Evolutionary conservation across 2,329 filamentous ascomycete species (phyloP).

Genomic region (Neoarthrinium moseri): DNA sequence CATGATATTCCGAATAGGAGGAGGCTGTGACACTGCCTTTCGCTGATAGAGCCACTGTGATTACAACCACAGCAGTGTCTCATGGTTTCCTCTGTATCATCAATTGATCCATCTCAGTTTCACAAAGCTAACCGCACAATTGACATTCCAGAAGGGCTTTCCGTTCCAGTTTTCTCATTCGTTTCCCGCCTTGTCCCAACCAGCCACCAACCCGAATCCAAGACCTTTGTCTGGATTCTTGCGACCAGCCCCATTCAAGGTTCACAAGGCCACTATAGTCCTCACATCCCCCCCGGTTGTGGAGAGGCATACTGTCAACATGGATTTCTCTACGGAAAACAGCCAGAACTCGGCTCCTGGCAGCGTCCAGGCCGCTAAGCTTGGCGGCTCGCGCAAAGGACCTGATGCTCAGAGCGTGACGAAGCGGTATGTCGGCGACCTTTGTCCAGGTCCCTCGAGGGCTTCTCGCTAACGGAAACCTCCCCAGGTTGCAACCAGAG

Average conservation of each 20-base stretch:
- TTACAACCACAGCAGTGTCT: background rate
- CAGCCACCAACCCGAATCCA: background rate
- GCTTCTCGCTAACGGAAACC: background rate
- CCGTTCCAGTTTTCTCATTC: background rate
- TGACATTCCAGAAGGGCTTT: slow-evolving; percentile 6
- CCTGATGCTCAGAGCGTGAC: slow-evolving; percentile 68
- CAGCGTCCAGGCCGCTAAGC: slow-evolving; percentile 60
- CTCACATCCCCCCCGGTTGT: too few species aligned
- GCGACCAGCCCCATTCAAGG: background rate
- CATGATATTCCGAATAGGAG: too few species aligned
- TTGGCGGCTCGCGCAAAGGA: slow-evolving; percentile 54
- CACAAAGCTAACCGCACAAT: background rate
- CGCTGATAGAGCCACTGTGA: background rate
- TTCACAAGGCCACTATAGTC: too few species aligned
- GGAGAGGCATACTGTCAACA: too few species aligned
- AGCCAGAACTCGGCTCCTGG: slow-evolving; percentile 68
- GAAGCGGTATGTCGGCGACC: slow-evolving; percentile 7
- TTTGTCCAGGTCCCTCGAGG: background rate
- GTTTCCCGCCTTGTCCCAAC: slow-evolving; percentile 1
- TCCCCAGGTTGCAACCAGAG: slow-evolving; percentile 85
- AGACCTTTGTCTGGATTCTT: slow-evolving; percentile 5
- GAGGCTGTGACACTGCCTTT: too few species aligned
- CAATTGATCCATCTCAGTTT: background rate
- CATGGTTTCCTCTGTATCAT: background rate
- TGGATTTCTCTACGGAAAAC: slow-evolving; percentile 59